These are phyloP conservation scores for Gynandropsis gynandra DNA, from an alignment of 345 rosid genomes.

Conservation along the genomic window DNA sequence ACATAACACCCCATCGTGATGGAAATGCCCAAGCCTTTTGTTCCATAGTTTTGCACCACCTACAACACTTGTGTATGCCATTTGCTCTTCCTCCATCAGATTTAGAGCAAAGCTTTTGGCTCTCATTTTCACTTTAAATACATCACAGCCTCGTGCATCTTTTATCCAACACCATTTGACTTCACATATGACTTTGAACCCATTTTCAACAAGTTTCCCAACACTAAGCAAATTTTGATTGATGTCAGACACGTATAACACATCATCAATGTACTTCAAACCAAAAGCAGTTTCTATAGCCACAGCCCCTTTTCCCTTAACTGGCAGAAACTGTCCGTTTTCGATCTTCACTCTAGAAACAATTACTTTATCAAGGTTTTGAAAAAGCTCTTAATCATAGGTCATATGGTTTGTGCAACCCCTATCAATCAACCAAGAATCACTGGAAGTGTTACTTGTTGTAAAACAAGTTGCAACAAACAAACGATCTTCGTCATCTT, in stretches of 20 bases:
- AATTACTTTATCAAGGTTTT: not conserved
- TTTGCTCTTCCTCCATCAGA: conserved; percentile 1
- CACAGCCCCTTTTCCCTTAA: not conserved
- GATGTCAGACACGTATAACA: not conserved
- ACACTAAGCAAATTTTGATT: conserved; percentile 8
- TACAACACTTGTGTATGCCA: not conserved
- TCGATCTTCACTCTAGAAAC: not conserved
- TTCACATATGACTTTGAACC: not conserved
- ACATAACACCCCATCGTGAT: not conserved
- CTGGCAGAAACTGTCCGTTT: not conserved
- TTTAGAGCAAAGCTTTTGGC: not conserved
- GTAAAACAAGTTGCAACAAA: not conserved
- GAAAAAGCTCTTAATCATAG: not conserved
- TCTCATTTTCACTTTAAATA: not conserved
- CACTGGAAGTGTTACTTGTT: not conserved
- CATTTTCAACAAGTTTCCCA: not conserved
- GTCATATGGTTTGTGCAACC: conserved; percentile 10
- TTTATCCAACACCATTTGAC: not conserved
- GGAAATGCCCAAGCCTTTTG: not conserved
- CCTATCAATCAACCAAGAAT: not conserved
- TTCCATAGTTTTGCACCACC: not conserved
- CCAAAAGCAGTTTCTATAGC: not conserved
- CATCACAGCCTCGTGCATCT: not conserved
- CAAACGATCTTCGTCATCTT: not conserved
- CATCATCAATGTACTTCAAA: not conserved